Evolutionary conservation across 306 rosid species (phyloP), one percentile per base, ranked within the genome.

Genomic region (Glycyrrhiza uralensis): DNA sequence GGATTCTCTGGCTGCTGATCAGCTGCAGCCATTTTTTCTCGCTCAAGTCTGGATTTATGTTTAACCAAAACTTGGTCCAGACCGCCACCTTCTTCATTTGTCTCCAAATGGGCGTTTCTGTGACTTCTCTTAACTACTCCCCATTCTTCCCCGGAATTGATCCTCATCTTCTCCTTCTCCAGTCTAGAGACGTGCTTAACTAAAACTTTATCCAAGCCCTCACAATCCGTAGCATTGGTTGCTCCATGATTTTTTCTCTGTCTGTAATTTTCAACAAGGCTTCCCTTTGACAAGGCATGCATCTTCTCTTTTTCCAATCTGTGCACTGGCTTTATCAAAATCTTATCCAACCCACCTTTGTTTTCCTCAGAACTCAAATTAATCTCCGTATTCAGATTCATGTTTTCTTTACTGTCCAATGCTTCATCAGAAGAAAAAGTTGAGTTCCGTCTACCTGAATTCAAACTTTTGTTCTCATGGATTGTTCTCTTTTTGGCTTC

Each of bases 131-230:
- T 87, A 58, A 83, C 71, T 65, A 61, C 61, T 24, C 56, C 52
- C 56, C 46, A 66, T 56, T 79, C 80, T 12, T 85, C 89, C 64
- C 56, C 72, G 38, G 80, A 72, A 56, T 69, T 76, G 52, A 52
- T 17, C 64, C 68, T 84, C 83, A 87, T 76, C 75, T 88, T 88
- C 82, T 88, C 97, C 80, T 82, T 90, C 92, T 93, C 93, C 12
- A 88, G 65, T 69, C 83, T 90, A 63, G 97, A 90, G 58, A 90
- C 89, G 66, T 82, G 97, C 84, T 90, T 88, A 14, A 93, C 90
- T 61, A 94, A 69, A 71, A 94, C 72, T 71, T 85, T 84, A 59
- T 85, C 95, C 81, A 91, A 80, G 80, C 97, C 82, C 81, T 89
- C 96, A 58, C 83, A 87, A 57, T 82, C 83, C 6, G 86, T 17